Evolutionary conservation across 202 grass and related monocot species (phyloP).

Genomic region (Alloteropsis angusta): DNA sequence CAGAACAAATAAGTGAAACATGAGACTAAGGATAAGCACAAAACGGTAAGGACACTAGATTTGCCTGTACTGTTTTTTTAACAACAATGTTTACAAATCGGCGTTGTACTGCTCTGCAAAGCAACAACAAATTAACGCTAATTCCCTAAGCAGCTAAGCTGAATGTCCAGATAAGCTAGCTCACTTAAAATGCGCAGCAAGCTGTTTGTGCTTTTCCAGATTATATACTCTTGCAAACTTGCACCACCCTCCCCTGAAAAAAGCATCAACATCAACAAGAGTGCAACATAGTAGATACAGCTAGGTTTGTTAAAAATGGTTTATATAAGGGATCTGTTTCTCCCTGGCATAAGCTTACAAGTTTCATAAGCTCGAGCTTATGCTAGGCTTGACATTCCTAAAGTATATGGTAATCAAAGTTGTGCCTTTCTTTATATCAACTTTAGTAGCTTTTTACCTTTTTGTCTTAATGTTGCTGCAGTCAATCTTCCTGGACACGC

Average conservation of each 20-base stretch:
- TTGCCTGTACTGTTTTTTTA: too few species aligned
- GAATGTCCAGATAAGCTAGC: conserved; percentile 14
- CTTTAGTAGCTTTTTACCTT: neutral
- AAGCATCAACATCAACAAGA: conserved; percentile 14
- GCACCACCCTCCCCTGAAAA: neutral
- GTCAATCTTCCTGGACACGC: conserved; percentile 29
- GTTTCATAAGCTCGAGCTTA: conserved; percentile 10
- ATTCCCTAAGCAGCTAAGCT: too few species aligned
- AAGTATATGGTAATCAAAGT: conserved; percentile 5
- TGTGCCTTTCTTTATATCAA: neutral
- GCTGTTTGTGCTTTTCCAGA: neutral
- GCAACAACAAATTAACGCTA: too few species aligned
- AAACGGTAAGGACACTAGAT: too few species aligned
- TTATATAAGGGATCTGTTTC: neutral
- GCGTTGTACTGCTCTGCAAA: too few species aligned
- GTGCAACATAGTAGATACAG: neutral
- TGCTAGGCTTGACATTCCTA: neutral
- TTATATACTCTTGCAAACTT: conserved; percentile 1
- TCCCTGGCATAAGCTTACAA: neutral
- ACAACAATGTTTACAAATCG: too few species aligned
- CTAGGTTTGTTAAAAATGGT: neutral
- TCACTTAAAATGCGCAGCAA: neutral
- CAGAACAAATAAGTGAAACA: neutral
- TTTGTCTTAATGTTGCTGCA: conserved; percentile 28
- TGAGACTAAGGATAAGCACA: neutral